Evolutionary conservation across 257 asterid species (phyloP).

Genomic region (Przewalskia tangutica): DNA sequence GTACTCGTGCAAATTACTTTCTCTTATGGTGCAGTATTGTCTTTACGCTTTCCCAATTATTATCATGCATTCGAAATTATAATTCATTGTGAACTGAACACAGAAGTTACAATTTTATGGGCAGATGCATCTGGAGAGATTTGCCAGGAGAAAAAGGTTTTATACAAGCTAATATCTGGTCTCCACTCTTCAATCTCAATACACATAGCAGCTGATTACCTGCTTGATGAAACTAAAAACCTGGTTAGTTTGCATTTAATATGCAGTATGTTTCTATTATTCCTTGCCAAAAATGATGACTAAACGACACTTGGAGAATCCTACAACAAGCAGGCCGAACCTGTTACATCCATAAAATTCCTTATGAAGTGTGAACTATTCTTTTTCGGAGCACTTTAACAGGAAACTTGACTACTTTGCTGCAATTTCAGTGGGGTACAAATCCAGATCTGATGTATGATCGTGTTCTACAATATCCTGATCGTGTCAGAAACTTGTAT

Average conservation of each 20-base stretch:
- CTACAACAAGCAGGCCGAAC: background rate
- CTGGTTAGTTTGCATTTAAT: conserved; percentile 33
- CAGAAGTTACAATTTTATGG: conserved; percentile 11
- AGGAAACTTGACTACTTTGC: conserved; percentile 15
- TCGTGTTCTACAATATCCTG: conserved; percentile 82
- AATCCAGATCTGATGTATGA: conserved; percentile 67
- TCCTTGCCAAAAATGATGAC: background rate
- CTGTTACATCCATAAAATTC: background rate
- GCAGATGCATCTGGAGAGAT: conserved; percentile 76
- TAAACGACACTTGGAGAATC: background rate
- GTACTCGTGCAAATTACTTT: background rate
- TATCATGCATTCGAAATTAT: too few relatives aligned
- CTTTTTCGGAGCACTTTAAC: background rate
- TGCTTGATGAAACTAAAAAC: conserved; percentile 69
- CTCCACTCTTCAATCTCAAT: conserved; percentile 87
- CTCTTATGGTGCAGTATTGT: too few relatives aligned
- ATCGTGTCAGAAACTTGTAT: conserved; percentile 81
- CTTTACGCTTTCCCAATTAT: too few relatives aligned
- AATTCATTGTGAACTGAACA: background rate
- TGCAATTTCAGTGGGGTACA: conserved; percentile 74
- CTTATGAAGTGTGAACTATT: background rate
- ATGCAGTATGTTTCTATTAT: background rate
- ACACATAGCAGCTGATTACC: conserved; percentile 79
- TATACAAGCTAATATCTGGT: conserved; percentile 85
- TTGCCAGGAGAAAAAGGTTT: conserved; percentile 75